phyloP scores from a whole-genome alignment of 108 stramenopile genomes.

The Skeletonema menzelii region DNA sequence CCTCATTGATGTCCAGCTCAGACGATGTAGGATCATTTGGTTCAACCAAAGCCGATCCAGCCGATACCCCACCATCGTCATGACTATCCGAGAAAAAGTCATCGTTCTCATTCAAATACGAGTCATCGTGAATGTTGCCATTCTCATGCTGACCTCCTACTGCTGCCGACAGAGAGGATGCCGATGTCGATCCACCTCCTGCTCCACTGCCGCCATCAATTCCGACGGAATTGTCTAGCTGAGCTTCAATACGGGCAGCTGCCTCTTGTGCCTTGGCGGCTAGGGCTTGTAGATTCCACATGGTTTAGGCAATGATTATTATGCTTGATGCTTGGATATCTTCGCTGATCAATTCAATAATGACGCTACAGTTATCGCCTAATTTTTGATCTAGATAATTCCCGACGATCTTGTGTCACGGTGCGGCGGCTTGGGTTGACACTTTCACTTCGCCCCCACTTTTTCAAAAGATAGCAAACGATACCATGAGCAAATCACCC shows the following conservation, averaged over 20 bases:
- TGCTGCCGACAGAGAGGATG: not conserved
- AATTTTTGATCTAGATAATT: no score
- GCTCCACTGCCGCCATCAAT: conserved; percentile 5
- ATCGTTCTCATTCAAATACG: conserved; percentile 26
- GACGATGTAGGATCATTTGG: not conserved
- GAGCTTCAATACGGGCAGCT: conserved; percentile 37
- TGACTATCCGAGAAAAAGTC: conserved; percentile 30
- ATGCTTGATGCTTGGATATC: not conserved
- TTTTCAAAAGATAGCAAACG: not conserved
- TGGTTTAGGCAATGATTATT: not conserved
- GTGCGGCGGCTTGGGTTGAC: not conserved
- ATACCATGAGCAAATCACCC: conserved; percentile 73
- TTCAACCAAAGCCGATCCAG: not conserved
- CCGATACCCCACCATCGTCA: not conserved
- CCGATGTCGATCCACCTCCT: not conserved
- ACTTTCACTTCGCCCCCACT: not conserved
- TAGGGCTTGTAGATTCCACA: conserved; percentile 39
- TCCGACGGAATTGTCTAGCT: conserved; percentile 45
- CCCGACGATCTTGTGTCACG: not conserved
- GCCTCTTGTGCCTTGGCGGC: conserved; percentile 52
- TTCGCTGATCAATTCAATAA: not conserved
- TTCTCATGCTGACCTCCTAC: not conserved
- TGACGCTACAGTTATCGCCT: not conserved
- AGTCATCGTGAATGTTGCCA: conserved; percentile 6
- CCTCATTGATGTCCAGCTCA: conserved; percentile 3